Evolutionary conservation across 176 grass and related monocot genomes (phyloP), one percentile per base, ranked within the genome.

Genomic region (Bonia amplexicaulis): DNA sequence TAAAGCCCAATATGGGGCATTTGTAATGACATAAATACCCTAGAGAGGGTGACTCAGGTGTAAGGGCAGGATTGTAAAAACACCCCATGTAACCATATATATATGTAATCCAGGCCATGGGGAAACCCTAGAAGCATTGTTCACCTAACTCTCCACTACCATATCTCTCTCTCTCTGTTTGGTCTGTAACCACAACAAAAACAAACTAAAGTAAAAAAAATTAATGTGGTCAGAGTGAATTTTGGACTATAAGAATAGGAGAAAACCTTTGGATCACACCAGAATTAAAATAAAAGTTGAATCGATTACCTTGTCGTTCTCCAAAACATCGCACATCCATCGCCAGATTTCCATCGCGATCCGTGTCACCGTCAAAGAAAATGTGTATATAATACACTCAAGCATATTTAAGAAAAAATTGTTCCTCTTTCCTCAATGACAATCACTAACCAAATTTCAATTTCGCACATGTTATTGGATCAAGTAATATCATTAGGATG

Each of bases 311-410:
- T 98, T 49, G 85, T 41, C 78, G 88, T 94, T 88, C 89, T 87
- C 96, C 96, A 98, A 81, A 98, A 98, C 62, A 95, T 89, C 27
- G 91, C 93, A 85, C 96, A 98, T 72, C 96, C 96, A 86, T 98
- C 93, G 89, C 76, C 76, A 76, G 91, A 86, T 86, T 89, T 90
- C 96, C 93, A 78, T 9, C 96, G 91, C 82, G n/a, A 91, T 94
- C 96, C 94, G 88, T 68, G 73, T 82, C 67, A 83, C 66, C n/a
- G n/a, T n/a, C 49, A 78, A 12, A 86, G 73, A 87, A 83, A 76
- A 74, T 13, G 74, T 51, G 73, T 31, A 78, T 47, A 68, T 58
- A 66, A 69, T 60, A 81, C 12, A 60, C 41, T 79, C 48, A 87
- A 74, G 71, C 27, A 19, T 44, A 73, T 29, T 86, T 37, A 82